A percentile compares a stretch with the other conserved stretches of the same genome.
Conservation (phyloP, 768 basidiomycete genomes). For the Infundibulicybe gibba region DNA sequence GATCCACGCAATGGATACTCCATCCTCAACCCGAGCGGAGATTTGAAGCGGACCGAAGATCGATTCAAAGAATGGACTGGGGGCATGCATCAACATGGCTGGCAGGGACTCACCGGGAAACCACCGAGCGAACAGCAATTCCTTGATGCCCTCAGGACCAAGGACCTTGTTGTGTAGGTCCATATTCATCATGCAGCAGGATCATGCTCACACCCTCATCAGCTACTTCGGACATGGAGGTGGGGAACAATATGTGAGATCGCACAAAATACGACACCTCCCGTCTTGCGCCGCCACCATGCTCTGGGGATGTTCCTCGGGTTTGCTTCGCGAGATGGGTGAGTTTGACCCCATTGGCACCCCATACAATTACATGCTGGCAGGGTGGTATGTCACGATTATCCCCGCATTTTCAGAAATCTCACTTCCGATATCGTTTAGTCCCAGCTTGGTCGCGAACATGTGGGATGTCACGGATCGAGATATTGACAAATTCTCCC, state of each 20-base stretch:
- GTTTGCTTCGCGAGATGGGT: constrained; percentile 83
- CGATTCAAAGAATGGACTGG: constrained; percentile 79
- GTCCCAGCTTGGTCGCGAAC: constrained; percentile 91
- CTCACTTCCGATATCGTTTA: constrained; percentile 20
- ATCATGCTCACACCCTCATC: constrained; percentile 2
- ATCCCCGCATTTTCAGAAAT: constrained; percentile 1
- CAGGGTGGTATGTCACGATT: constrained; percentile 76
- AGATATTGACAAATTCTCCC: constrained; percentile 93
- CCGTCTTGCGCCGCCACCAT: constrained; percentile 88
- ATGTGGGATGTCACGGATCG: constrained; percentile 98
- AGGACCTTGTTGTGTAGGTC: constrained; percentile 88
- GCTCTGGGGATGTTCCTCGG: constrained; percentile 99
- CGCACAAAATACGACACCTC: constrained; percentile 79
- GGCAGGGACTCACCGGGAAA: constrained; percentile 79
- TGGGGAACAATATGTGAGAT: constrained; percentile 90
- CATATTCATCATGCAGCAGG: neutral
- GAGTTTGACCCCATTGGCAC: constrained; percentile 93
- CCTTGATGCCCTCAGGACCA: constrained; percentile 59
- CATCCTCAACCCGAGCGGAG: constrained; percentile 90
- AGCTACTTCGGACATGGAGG: constrained; percentile 99
- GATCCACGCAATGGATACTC: constrained; percentile 74
- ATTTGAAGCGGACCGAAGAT: constrained; percentile 78
- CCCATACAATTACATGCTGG: constrained; percentile 94
- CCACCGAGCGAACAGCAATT: constrained; percentile 85
- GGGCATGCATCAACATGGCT: constrained; percentile 69